Base-by-base conservation (phyloP, 441 rosid genomes). In the Manihot esculenta region DNA sequence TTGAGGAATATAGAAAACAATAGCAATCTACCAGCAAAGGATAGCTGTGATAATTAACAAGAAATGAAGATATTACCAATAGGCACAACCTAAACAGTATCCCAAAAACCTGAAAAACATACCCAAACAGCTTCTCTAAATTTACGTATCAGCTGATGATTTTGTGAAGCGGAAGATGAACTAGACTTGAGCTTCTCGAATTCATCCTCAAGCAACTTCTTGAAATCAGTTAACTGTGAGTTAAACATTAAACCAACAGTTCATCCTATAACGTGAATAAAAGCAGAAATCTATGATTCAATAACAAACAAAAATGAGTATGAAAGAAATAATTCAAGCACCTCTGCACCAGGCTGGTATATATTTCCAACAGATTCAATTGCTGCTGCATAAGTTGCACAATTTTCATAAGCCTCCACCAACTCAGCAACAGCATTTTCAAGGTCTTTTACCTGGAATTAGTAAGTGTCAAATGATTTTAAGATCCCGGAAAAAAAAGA, bases 51-150 rank as follows among this genome's bases (percentile, higher is more conserved):
- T 30, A 57, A 58, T 38, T n/a, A 49, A 48, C 49, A 50, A 51
- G 12, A 33, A 67, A 38, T 59, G 48, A 45, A 38, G 38, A 55
- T 21, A 13, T 30, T 11, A 56, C 24, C 13, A 55, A 62, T 62
- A 45, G 7, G 9, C 18, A 48, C 45, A 69, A 24, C 14, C 35
- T 26, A 57, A 17, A 60, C 6, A 38, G 57, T n/a, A 65, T 64
- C 26, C 20, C 20, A 8, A 30, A 55, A 65, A 50, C 33, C 56
- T 38, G 26, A 47, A 74, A 72, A 59, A 50, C 83, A 72, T 88
- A 92, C 96, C 98, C 99, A 94, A 47, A 92, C 83, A 38, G 91
- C 94, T 75, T 89, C 92, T 72, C 82, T 81, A 71, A 90, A 91
- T 75, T 91, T 93, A 38, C 94, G 89, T 76, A 92, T 74, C 74